phyloP scores from a whole-genome alignment of 768 basidiomycete species.

The Kwoniella shandongensis region DNA sequence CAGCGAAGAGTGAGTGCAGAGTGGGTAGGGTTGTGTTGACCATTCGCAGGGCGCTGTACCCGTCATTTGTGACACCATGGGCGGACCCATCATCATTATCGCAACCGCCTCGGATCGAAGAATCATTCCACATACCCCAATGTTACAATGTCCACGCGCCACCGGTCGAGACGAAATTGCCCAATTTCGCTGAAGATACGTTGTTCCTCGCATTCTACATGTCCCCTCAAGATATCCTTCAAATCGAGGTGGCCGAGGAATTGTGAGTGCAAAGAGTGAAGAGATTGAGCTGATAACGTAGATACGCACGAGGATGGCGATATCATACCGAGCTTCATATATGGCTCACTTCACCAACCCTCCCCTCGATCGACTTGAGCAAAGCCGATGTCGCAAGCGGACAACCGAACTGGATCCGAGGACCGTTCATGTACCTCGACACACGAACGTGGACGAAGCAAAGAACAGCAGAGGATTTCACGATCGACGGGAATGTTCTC shows the following conservation, averaged over 20 bases:
- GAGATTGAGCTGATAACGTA: slow-evolving; percentile 50
- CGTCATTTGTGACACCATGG: slow-evolving; percentile 96
- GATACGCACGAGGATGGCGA: slow-evolving; percentile 92
- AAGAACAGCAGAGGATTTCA: slow-evolving; percentile 47
- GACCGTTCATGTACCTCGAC: slow-evolving; percentile 79
- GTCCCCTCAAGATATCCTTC: slow-evolving; percentile 82
- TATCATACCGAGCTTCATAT: slow-evolving; percentile 88
- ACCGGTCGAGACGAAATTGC: slow-evolving; percentile 60
- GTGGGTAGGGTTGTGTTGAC: not conserved
- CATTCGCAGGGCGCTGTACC: slow-evolving; percentile 69
- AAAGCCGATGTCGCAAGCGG: slow-evolving; percentile 58
- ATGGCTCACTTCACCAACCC: slow-evolving; percentile 86
- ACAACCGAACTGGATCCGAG: slow-evolving; percentile 68
- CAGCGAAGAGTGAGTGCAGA: slow-evolving; percentile 67
- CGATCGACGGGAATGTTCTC: slow-evolving; percentile 31
- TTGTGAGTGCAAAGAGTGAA: slow-evolving; percentile 63
- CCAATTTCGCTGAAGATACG: slow-evolving; percentile 84
- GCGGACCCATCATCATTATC: slow-evolving; percentile 68
- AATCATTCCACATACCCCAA: slow-evolving; percentile 82
- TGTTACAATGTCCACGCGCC: slow-evolving; percentile 92
- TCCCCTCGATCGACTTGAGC: slow-evolving; percentile 8
- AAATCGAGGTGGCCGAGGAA: slow-evolving; percentile 86
- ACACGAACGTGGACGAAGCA: slow-evolving; percentile 37
- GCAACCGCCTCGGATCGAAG: slow-evolving; percentile 63
- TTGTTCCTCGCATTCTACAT: slow-evolving; percentile 98